These are phyloP conservation scores for Ganoderma lingzhi DNA, from an alignment of 1,284 basidiomycete species.

Conservation along the genomic window DNA sequence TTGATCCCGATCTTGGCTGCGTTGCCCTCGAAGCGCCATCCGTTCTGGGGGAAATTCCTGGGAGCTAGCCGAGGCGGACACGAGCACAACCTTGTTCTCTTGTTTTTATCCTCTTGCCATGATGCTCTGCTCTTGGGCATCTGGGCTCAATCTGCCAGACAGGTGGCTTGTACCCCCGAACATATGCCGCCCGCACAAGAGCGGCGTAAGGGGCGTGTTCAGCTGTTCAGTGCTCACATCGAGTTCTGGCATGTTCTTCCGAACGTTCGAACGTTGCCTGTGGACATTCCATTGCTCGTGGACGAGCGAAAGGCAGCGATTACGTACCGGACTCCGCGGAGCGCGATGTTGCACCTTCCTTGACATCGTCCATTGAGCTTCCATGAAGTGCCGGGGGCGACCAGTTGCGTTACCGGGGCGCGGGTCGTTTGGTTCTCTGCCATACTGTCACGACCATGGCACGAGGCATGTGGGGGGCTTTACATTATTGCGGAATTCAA, in stretches of 20 bases:
- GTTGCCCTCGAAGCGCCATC: constrained; percentile 8
- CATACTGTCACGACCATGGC: constrained; percentile 18
- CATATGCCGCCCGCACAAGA: background rate
- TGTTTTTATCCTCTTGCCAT: background rate
- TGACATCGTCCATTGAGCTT: constrained; percentile 27
- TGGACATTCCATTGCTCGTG: constrained; percentile 11
- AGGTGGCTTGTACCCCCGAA: constrained; percentile 13
- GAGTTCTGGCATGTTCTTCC: constrained; percentile 22
- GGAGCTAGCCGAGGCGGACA: constrained; percentile 12
- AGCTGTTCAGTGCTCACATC: constrained; percentile 10
- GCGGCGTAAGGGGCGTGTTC: background rate
- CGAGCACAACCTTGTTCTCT: constrained; percentile 12
- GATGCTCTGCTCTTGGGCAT: background rate
- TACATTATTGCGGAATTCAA: constrained; percentile 6
- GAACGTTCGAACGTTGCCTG: background rate
- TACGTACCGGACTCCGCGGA: constrained; percentile 31
- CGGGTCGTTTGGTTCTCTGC: background rate
- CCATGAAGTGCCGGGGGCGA: constrained; percentile 27
- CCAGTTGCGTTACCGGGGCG: constrained; percentile 7
- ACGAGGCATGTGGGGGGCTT: constrained; percentile 16
- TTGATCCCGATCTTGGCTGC: constrained; percentile 1
- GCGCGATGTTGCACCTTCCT: constrained; percentile 18
- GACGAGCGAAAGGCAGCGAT: constrained; percentile 21
- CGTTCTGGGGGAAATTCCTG: constrained; percentile 2
- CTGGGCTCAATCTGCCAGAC: background rate